Percentiles rank a stretch among this genome's conserved stretches.
These are phyloP conservation scores for Agroathelia rolfsii DNA, from an alignment of 1,284 basidiomycete species.

Conservation along the genomic window DNA sequence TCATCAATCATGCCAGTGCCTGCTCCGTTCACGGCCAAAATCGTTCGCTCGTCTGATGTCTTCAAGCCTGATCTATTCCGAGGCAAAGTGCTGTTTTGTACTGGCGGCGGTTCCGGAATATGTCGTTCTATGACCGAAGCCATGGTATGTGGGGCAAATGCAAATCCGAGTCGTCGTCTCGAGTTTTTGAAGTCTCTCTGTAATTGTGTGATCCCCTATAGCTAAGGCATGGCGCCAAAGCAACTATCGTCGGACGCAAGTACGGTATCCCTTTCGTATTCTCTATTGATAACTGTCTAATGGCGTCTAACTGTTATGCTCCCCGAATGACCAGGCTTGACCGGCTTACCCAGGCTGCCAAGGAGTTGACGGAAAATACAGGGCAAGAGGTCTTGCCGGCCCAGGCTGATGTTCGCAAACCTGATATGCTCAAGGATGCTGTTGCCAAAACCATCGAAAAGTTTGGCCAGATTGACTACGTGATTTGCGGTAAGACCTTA, in stretches of 20 bases:
- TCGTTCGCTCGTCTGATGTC: constrained; percentile 43
- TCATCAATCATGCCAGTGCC: constrained; percentile 33
- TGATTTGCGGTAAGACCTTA: constrained; percentile 68
- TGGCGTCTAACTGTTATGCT: constrained; percentile 2
- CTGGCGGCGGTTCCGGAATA: constrained; percentile 86
- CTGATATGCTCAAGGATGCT: constrained; percentile 65
- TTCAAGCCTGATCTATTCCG: constrained; percentile 81
- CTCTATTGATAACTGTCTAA: neutral
- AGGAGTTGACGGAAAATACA: constrained; percentile 62
- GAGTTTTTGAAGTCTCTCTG: neutral
- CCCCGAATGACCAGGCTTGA: constrained; percentile 46
- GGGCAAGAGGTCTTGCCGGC: constrained; percentile 65
- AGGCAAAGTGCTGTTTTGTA: constrained; percentile 91
- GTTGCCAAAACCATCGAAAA: constrained; percentile 66
- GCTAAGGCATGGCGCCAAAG: constrained; percentile 82
- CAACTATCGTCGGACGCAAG: constrained; percentile 83
- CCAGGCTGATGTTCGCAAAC: constrained; percentile 79
- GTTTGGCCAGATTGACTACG: constrained; percentile 90
- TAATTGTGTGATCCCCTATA: constrained; percentile 19
- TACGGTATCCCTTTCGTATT: constrained; percentile 26
- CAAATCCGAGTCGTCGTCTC: too few species aligned
- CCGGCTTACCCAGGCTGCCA: constrained; percentile 63
- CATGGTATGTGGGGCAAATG: constrained; percentile 46
- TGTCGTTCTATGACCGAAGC: constrained; percentile 83
- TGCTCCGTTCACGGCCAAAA: constrained; percentile 29